These are phyloP conservation scores for Teratosphaeria zuluensis DNA, from an alignment of 2,329 filamentous ascomycete species.

Conservation along the genomic window DNA sequence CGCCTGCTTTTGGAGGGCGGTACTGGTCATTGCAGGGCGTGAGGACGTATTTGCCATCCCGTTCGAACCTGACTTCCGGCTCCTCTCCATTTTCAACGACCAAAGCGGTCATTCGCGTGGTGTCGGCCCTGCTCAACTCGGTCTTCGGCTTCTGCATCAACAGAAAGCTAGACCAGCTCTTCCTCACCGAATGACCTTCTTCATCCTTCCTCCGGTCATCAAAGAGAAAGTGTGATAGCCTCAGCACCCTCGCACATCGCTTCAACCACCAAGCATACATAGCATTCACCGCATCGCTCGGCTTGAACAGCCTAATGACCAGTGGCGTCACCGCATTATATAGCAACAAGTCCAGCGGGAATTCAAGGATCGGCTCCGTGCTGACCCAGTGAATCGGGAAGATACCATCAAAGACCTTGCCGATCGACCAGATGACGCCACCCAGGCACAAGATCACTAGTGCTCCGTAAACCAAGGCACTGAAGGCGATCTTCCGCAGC, in stretches of 20 bases:
- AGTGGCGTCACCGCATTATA: slow-evolving; percentile 95
- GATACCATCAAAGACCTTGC: slow-evolving; percentile 56
- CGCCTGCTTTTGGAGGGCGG: slow-evolving; percentile 74
- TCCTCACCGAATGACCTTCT: slow-evolving; percentile 49
- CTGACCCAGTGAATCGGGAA: slow-evolving; percentile 90
- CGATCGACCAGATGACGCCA: slow-evolving; percentile 89
- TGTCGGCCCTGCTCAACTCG: neutral
- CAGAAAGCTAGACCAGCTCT: slow-evolving; percentile 21
- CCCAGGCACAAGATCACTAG: slow-evolving; percentile 88
- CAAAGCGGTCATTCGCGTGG: neutral
- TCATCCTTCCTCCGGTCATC: slow-evolving; percentile 73
- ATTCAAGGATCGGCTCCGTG: slow-evolving; percentile 84
- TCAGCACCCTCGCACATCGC: slow-evolving; percentile 66
- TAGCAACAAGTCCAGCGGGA: slow-evolving; percentile 85
- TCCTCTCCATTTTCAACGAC: slow-evolving; percentile 8
- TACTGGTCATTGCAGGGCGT: slow-evolving; percentile 94
- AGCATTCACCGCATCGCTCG: slow-evolving; percentile 69
- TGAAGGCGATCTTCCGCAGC: slow-evolving; percentile 91
- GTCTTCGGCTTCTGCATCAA: slow-evolving; percentile 5
- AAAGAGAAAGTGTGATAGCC: slow-evolving; percentile 88
- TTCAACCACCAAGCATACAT: slow-evolving; percentile 98
- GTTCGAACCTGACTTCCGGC: slow-evolving; percentile 44
- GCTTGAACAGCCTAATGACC: slow-evolving; percentile 72
- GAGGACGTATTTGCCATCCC: slow-evolving; percentile 74
- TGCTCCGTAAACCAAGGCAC: slow-evolving; percentile 87